Evolutionary conservation across 2,329 filamentous ascomycete genomes (phyloP).

Genomic region (Epichloe sibirici): DNA sequence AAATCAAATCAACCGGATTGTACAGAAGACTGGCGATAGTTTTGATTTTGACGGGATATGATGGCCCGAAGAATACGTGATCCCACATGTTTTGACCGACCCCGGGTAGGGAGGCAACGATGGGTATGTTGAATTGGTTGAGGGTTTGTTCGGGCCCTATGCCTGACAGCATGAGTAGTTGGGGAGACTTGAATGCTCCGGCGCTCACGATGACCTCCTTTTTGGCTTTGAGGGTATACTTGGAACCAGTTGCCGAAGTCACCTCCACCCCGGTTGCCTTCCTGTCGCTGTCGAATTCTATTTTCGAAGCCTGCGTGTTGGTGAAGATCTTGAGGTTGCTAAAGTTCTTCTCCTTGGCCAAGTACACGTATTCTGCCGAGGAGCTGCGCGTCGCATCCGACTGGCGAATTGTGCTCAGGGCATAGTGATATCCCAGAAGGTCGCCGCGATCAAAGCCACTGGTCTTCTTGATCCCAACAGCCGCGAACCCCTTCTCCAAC

Average conservation of each 20-base stretch:
- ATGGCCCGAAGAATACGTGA: conserved; percentile 6
- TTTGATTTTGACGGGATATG: conserved; percentile 4
- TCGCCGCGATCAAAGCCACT: conserved; percentile 12
- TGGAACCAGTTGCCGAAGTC: not conserved
- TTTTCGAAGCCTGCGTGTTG: conserved; percentile 28
- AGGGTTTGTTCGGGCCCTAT: conserved; percentile 5
- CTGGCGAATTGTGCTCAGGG: conserved; percentile 10
- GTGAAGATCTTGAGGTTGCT: conserved; percentile 26
- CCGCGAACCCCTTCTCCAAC: conserved; percentile 14
- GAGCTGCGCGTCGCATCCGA: conserved; percentile 14
- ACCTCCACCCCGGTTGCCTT: conserved; percentile 28
- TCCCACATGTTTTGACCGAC: conserved; percentile 7
- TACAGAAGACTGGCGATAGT: conserved; percentile 1
- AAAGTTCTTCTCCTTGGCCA: conserved; percentile 14
- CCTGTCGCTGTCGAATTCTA: conserved; percentile 29
- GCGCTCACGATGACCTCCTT: not conserved
- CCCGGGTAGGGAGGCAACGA: conserved; percentile 1
- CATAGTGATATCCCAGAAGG: conserved; percentile 15
- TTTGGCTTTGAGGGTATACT: conserved; percentile 2
- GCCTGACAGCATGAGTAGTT: conserved; percentile 9
- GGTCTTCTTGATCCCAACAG: conserved; percentile 15
- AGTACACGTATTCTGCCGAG: conserved; percentile 15
- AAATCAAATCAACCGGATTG: not conserved
- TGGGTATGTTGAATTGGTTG: conserved; percentile 1
- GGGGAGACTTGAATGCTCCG: conserved; percentile 6